phyloP scores from a whole-genome alignment of 2,329 filamentous ascomycete genomes.

The Purpureocillium lavendulum region DNA sequence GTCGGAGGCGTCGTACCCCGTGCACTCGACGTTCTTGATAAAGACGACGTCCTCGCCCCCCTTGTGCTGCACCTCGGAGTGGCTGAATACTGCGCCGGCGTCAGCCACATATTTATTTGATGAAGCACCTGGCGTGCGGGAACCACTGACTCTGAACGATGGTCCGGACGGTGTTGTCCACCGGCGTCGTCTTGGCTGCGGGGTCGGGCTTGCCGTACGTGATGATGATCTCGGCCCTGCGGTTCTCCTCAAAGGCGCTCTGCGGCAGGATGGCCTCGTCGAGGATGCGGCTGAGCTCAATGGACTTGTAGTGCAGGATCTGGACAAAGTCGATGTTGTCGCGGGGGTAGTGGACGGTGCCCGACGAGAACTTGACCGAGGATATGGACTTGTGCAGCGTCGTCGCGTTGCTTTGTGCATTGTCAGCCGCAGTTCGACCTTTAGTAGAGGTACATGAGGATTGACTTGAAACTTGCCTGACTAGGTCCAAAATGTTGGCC shows the following conservation, averaged over 20 bases:
- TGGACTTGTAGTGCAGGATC: conserved; percentile 2
- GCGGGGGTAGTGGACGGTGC: conserved; percentile 1
- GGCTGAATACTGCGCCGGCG: background rate
- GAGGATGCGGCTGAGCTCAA: conserved; percentile 1
- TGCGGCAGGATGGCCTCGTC: conserved; percentile 1
- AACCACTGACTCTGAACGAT: background rate
- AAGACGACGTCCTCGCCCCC: background rate
- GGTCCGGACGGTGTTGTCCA: background rate
- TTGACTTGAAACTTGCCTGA: background rate
- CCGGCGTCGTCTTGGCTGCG: background rate
- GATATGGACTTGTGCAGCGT: background rate
- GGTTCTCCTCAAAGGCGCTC: conserved; percentile 1
- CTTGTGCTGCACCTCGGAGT: background rate
- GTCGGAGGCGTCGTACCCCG: conserved; percentile 1
- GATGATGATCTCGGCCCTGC: background rate
- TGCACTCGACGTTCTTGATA: conserved; percentile 1
- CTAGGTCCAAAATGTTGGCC: background rate
- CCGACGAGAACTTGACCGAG: background rate
- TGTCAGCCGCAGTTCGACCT: no score
- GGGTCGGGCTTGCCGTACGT: background rate
- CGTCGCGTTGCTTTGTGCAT: background rate
- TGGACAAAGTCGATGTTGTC: conserved; percentile 2
- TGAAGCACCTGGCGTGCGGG: no score
- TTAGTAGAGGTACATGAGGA: no score
- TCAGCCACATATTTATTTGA: no score